These are phyloP conservation scores for Pholiota microspora DNA, from an alignment of 768 basidiomycete species.

Conservation along the genomic window DNA sequence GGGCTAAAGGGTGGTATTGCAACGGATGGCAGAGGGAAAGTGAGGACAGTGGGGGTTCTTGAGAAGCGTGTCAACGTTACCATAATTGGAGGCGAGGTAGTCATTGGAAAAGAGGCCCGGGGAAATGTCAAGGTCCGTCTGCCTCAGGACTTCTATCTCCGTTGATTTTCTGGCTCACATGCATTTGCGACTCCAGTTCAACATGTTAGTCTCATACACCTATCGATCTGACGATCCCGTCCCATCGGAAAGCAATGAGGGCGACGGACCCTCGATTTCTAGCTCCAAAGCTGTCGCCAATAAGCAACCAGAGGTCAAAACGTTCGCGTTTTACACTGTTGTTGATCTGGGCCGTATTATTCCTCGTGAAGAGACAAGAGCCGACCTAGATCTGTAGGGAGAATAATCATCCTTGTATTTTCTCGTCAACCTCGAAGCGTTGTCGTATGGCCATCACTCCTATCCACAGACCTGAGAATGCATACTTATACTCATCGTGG, in stretches of 20 bases:
- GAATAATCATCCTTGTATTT: not conserved
- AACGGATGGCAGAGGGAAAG: conserved; percentile 44
- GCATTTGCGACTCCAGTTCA: conserved; percentile 56
- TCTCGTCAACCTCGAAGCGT: not conserved
- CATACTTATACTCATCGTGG: too few species aligned
- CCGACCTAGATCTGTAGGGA: conserved; percentile 20
- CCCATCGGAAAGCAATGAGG: conserved; percentile 59
- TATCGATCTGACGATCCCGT: conserved; percentile 88
- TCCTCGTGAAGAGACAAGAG: conserved; percentile 50
- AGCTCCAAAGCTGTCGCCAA: conserved; percentile 33
- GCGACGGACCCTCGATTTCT: conserved; percentile 35
- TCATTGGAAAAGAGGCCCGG: conserved; percentile 74
- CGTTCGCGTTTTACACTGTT: conserved; percentile 86
- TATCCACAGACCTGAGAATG: too few species aligned
- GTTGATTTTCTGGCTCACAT: not conserved
- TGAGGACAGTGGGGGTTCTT: conserved; percentile 73
- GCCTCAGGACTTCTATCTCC: not conserved
- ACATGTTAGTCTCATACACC: conserved; percentile 91
- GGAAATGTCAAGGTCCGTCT: conserved; percentile 71
- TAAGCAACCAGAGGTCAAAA: conserved; percentile 66
- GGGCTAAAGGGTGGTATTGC: conserved; percentile 40
- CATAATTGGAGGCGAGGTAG: conserved; percentile 84
- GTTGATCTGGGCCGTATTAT: conserved; percentile 76
- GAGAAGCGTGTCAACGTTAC: conserved; percentile 91
- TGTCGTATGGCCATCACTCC: not conserved